These are phyloP conservation scores for Hyphopichia buzzinii DNA, from an alignment of 1,139 yeast genomes.

Conservation along the genomic window DNA sequence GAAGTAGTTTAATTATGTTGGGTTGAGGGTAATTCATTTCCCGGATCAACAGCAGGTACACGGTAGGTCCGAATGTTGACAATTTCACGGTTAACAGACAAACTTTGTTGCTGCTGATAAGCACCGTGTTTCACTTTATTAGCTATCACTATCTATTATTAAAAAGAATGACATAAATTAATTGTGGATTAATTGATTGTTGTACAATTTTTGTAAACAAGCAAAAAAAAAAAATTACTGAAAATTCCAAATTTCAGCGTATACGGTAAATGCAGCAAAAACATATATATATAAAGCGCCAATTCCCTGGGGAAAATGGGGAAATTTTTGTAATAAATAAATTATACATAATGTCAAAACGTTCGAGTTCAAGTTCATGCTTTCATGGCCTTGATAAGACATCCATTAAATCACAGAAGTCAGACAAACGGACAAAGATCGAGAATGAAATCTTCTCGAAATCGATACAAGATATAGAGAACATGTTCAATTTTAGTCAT, in stretches of 20 bases:
- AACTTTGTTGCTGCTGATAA: neutral
- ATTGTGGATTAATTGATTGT: neutral
- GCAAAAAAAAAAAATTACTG: neutral
- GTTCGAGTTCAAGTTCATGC: no score
- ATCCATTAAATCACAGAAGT: constrained; percentile 10
- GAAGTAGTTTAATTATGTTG: no score
- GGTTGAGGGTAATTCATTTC: no score
- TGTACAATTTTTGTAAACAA: neutral
- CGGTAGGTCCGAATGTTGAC: no score
- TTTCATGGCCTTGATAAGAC: no score
- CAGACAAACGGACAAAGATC: constrained; percentile 22
- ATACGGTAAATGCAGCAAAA: no score
- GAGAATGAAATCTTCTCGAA: constrained; percentile 30
- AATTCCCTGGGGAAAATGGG: no score
- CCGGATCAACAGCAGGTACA: no score
- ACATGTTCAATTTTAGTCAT: constrained; percentile 18
- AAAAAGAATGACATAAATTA: neutral
- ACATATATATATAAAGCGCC: no score
- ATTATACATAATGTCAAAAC: neutral
- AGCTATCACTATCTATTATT: neutral
- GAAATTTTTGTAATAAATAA: no score
- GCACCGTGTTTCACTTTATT: neutral
- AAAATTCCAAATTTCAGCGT: neutral
- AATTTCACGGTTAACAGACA: no score
- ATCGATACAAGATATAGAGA: constrained; percentile 28